Evolutionary conservation across 164 flowering plant genomes (phyloP), one percentile per base, ranked within the genome.

Genomic region (Vitis rotundifolia): DNA sequence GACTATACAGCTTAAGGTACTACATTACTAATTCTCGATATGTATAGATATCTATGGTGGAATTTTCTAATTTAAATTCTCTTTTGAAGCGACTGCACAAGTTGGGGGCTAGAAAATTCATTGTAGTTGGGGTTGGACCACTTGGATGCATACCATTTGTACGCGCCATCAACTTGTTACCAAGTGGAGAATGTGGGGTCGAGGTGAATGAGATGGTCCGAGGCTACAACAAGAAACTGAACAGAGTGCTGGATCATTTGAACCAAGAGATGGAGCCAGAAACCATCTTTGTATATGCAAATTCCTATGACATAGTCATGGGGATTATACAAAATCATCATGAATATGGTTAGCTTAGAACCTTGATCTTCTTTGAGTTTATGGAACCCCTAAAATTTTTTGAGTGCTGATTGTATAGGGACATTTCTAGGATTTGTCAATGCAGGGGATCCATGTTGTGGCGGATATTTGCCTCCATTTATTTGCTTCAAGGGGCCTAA

Each of bases 101-200:
- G 44, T 52, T 87, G 50, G 95, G 92, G 48, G 89, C 86, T 11
- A 77, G 89, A 54, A 88, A 88, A 59, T 71, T 87, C 61, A 31
- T 84, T 3, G 83, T 90, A 8, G 89, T 81, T 1, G 89, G 83
- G 5, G 68, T 87, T 52, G 92, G 95, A 53, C 95, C 91, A 1
- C 82, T 90, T 2, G 95, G 95, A 13, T 90, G 92, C 86, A 86
- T 90, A 63, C 95, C 95, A 1, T 84, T 84, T 74, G 82, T 85
- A 49, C 87, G 92, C 0, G 85, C 92, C 0, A 57, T 84, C 19
- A 76, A 78, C 14, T 68, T 88, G 13, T 5, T 79, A 11, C 77
- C 79, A 1, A 61, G 52, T 55, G 88, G 84, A 58, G 66, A 73
- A 66, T 89, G 91, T 72, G 79, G 84, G 4, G 26, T 5, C 0